Evolutionary conservation across 441 rosid species (phyloP), one percentile per base, ranked within the genome.

Genomic region (Hypseocharis bilobata): DNA sequence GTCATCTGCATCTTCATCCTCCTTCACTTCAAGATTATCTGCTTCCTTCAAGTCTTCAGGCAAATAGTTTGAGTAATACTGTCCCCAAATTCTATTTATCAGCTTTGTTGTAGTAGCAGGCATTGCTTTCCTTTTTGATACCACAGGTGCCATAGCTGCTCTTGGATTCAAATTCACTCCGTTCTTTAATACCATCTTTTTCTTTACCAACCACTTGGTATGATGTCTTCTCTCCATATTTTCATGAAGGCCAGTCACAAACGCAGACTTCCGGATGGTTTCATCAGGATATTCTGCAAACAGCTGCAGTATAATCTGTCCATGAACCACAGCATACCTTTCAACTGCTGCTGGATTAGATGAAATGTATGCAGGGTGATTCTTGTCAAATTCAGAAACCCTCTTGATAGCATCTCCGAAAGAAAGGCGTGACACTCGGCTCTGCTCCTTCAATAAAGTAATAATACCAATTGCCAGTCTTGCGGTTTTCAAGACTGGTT

Each of bases 61-160:
- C 14, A 73, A 72, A 78, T 85, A 82, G 70, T 81, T 84, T 14
- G 92, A 86, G 74, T 83, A 92, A 77, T 69, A 87, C 61, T 88
- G 92, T 0, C 91, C 94, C 98, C 98, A 92, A 25, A 89, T 81
- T 68, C 88, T 84, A 72, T 87, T 88, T 68, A 92, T 81, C 29
- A 89, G 70, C 65, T 78, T 78, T 32, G 96, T 92, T 58, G 96
- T 84, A 26, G 98, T 89, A 6, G 96, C 96, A 67, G 76, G 88
- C 96, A 89, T 89, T 17, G 72, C 90, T 62, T 85, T 83, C 70
- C 83, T 84, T 69, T 77, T 88, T 30, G 93, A 87, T 45, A 55
- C 64, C 23, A 70, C 64, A 60, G 83, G 76, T 57, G 66, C 78
- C 88, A 89, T 80, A 3, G 77, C 78, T 61, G 85, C 85, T 76